Percentiles rank a stretch among this genome's conserved stretches.
phyloP scores from a whole-genome alignment of 345 rosid species.

The Brassica nigra region DNA sequence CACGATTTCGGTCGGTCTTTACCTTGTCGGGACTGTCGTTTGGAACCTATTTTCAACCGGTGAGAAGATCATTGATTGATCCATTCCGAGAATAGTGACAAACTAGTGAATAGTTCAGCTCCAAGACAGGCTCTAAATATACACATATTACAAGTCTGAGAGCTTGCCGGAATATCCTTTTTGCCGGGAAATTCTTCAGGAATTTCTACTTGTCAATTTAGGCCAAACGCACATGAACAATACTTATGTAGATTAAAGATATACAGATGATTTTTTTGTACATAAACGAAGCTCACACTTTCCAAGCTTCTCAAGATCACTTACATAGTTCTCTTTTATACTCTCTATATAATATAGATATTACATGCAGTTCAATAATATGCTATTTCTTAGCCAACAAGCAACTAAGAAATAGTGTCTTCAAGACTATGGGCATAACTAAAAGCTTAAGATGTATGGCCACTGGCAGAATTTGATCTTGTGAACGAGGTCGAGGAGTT shows the following conservation, averaged over 20 bases:
- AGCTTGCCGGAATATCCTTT: slow-evolving; percentile 21
- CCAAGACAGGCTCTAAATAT: slow-evolving; percentile 7
- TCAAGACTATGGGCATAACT: not conserved
- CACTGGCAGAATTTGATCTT: slow-evolving; percentile 51
- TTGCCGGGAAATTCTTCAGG: slow-evolving; percentile 7
- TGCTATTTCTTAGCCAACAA: slow-evolving; percentile 11
- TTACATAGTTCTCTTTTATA: not conserved
- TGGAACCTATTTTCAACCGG: slow-evolving; percentile 93
- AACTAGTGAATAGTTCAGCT: slow-evolving; percentile 25
- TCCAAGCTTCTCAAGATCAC: slow-evolving; percentile 11
- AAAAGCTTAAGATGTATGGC: slow-evolving; percentile 27
- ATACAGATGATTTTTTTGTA: slow-evolving; percentile 34
- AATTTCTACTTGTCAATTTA: slow-evolving; percentile 11
- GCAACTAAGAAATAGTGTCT: not conserved
- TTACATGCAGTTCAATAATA: not conserved
- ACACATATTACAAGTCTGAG: slow-evolving; percentile 4
- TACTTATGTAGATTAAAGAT: slow-evolving; percentile 30
- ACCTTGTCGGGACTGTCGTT: slow-evolving; percentile 77
- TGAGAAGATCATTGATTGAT: slow-evolving; percentile 77
- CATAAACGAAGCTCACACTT: slow-evolving; percentile 19
- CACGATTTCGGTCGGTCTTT: slow-evolving; percentile 82
- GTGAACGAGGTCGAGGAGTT: slow-evolving; percentile 60
- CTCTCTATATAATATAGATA: not conserved
- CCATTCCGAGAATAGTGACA: not conserved
- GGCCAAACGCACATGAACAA: slow-evolving; percentile 14